These are phyloP conservation scores for Peribolospora kevripleyi DNA, from an alignment of 768 basidiomycete genomes.

Conservation along the genomic window DNA sequence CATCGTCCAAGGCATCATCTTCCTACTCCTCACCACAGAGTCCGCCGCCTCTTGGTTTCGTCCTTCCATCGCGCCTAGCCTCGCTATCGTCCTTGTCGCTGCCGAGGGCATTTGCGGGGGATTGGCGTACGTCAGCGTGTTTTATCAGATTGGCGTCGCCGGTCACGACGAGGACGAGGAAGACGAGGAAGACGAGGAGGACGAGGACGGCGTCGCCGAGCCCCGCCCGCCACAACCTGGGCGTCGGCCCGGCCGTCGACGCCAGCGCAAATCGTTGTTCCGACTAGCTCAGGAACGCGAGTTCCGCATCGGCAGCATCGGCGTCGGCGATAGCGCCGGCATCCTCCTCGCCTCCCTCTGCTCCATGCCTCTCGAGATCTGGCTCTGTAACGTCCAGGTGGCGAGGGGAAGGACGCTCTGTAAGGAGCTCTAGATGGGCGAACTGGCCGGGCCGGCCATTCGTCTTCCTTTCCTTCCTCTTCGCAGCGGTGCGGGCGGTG, in stretches of 20 bases:
- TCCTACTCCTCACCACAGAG: background rate
- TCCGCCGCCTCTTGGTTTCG: constrained; percentile 9
- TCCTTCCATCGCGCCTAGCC: constrained; percentile 19
- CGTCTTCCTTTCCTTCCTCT: background rate
- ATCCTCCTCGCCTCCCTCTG: constrained; percentile 39
- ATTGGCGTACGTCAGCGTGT: constrained; percentile 72
- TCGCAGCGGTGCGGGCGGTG: too few species aligned
- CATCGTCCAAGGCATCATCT: constrained; percentile 32
- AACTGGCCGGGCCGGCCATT: too few species aligned
- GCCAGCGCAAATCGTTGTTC: constrained; percentile 33
- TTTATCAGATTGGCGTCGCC: constrained; percentile 49
- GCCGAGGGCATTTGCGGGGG: constrained; percentile 84
- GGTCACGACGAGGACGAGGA: constrained; percentile 2
- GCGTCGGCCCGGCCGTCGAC: constrained; percentile 18
- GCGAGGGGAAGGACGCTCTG: constrained; percentile 46
- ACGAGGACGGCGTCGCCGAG: constrained; percentile 19
- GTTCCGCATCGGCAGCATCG: constrained; percentile 74
- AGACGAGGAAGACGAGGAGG: constrained; percentile 26
- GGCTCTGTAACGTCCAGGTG: constrained; percentile 49
- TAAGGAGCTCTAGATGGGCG: constrained; percentile 27
- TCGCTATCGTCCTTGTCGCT: constrained; percentile 54
- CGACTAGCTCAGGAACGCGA: constrained; percentile 28
- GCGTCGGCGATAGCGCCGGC: constrained; percentile 57
- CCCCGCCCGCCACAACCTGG: too few species aligned
- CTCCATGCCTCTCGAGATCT: constrained; percentile 49